Evolutionary conservation across 73 alveolate species (phyloP), one percentile per base, ranked within the genome.

Genomic region (Durusdinium trenchii): DNA sequence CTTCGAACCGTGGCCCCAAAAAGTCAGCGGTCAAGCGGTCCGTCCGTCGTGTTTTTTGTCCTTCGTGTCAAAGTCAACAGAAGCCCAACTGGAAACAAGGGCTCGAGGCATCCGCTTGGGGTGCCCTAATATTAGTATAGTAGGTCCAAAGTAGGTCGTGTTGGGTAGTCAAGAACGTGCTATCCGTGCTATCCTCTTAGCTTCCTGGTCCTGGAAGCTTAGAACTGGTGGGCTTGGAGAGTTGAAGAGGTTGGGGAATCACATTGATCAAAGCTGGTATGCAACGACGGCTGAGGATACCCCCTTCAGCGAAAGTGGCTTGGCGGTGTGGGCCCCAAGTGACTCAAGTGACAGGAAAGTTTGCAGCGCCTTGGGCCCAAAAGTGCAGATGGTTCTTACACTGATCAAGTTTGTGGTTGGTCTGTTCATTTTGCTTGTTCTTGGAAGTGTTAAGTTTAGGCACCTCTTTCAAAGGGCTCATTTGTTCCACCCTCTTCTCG

Each of bases 251-350:
- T n/a, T n/a, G n/a, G n/a, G n/a, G n/a, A n/a, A n/a, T n/a, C n/a
- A n/a, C n/a, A n/a, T n/a, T n/a, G n/a, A n/a, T n/a, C n/a, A n/a
- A n/a, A n/a, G n/a, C n/a, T n/a, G n/a, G n/a, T n/a, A n/a, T n/a
- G n/a, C n/a, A n/a, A n/a, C n/a, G n/a, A n/a, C 43, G 35, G 1
- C 64, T 36, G 43, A 91, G 98, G 98, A 91, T 42, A 91, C 98
- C 12, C 98, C 98, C 12, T 91, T 91, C 98, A 67, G 89, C 42
- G 98, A 91, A 57, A 78, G 89, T n/a, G 98, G 98, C 45, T 40
- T 91, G 78, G 98, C 98, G 35, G 96, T 62, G 14, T 28, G 86
- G 87, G 28, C 20, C 62, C 87, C 61, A 57, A 78, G 61, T 7
- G 52, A 12, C 10, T n/a, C n/a, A n/a, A n/a, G n/a, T n/a, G n/a